Evolutionary conservation across 2,329 filamentous ascomycete species (phyloP).

Genomic region (Endoconidiophora laricicola): DNA sequence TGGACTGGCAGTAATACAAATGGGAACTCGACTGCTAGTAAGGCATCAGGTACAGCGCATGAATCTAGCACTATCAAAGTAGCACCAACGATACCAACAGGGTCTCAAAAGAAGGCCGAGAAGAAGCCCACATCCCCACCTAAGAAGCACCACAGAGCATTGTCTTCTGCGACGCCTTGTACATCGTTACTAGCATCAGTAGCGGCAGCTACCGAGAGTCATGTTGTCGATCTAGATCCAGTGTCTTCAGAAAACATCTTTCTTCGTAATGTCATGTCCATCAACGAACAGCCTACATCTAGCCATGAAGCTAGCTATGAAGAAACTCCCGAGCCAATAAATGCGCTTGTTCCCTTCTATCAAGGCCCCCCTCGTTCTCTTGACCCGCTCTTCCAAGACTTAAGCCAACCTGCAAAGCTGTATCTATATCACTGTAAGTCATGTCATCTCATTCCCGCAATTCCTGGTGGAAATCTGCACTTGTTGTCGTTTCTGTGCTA

Average conservation of each 20-base stretch:
- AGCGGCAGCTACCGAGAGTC: background rate
- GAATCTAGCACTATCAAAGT: no score
- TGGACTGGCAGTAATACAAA: constrained; percentile 7
- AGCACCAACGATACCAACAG: background rate
- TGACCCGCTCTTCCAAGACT: constrained; percentile 39
- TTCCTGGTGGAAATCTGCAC: background rate
- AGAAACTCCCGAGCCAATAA: background rate
- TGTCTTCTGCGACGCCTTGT: no score
- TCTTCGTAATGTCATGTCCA: no score
- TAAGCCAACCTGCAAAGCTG: constrained; percentile 27
- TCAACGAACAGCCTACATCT: background rate
- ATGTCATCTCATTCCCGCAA: background rate
- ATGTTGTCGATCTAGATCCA: no score
- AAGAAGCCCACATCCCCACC: no score
- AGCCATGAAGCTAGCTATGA: background rate
- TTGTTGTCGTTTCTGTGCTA: background rate
- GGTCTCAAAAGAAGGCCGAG: background rate
- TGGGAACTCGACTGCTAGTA: background rate
- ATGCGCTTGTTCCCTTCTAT: background rate
- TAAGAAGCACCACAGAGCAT: no score
- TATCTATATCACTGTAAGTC: constrained; percentile 36
- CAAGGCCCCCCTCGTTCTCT: constrained; percentile 2
- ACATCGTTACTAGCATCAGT: background rate
- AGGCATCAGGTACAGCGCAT: no score
- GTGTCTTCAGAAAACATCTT: no score